Evolutionary conservation across 139 green algal genomes (phyloP).

Genomic region (Picochlorum costavermella): DNA sequence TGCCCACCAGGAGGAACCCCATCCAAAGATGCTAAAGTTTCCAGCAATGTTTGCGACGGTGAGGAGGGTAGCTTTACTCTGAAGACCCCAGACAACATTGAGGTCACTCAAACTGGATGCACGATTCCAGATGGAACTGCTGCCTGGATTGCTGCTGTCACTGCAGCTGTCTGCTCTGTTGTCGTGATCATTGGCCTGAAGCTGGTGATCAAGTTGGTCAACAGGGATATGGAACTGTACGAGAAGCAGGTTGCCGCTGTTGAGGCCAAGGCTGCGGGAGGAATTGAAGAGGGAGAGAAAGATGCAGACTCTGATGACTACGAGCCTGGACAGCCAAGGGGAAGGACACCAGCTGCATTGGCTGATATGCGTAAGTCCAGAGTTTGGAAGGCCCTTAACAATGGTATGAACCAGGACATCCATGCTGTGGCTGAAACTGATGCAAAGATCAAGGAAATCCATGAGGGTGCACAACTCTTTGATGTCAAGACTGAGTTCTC

Average conservation of each 20-base stretch:
- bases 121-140: conserved; percentile 3
- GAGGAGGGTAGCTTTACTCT: neutral
- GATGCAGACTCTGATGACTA: neutral
- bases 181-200: conserved; percentile 1
- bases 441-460: conserved; percentile 31
- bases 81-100: conserved; percentile 1
- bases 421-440: conserved; percentile 14
- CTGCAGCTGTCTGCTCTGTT: neutral
- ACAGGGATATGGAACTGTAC: conserved; percentile 7
- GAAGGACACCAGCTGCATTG: conserved; percentile 12
- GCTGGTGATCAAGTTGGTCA: conserved; percentile 6
- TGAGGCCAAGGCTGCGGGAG: neutral
- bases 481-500: conserved; percentile 55
- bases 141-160: conserved; percentile 16
- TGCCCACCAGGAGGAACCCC: neutral
- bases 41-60: neutral
- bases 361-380: conserved; percentile 19
- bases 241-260: neutral
- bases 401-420: conserved; percentile 12
- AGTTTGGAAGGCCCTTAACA: conserved; percentile 11
- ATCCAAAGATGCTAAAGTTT: neutral
- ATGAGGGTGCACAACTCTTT: conserved; percentile 58
- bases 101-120: conserved; percentile 3
- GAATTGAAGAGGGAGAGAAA: neutral
- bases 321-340: neutral